Conservation (phyloP, 148 eudicot genomes). For the Camellia granthamiana region DNA sequence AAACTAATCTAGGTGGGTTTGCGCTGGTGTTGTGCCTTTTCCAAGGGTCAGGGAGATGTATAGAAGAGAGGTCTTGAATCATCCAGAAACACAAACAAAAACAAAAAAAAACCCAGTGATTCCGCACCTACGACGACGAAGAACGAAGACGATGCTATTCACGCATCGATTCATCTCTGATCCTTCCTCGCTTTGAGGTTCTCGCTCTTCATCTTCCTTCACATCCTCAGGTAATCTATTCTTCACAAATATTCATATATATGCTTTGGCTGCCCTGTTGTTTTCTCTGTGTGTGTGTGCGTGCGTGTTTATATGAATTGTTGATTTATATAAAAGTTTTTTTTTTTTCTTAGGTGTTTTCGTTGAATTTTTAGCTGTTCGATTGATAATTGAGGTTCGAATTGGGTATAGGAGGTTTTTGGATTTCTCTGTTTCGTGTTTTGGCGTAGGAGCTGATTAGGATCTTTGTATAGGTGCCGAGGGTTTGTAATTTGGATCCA, state of each 20-base stretch:
- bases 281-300: too few species aligned
- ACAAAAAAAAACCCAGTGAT: too few species aligned
- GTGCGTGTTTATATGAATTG: neutral
- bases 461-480: neutral
- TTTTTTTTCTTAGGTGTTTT: neutral
- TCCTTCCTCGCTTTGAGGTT: neutral
- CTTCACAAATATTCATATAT: neutral
- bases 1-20: too few species aligned
- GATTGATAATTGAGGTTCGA: neutral
- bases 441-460: neutral
- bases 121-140: neutral
- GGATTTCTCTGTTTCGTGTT: neutral
- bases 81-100: neutral
- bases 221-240: slow-evolving; percentile 5
- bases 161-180: neutral
- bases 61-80: neutral
- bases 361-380: neutral
- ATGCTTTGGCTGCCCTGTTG: neutral
- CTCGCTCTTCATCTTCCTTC: neutral
- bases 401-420: neutral
- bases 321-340: neutral
- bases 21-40: neutral
- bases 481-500: neutral
- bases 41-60: slow-evolving; percentile 28
- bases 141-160: neutral